Percentiles rank a stretch among this genome's conserved stretches.
These are phyloP conservation scores for Entelexis sorbosivorans DNA, from an alignment of 1,139 yeast genomes.

Conservation along the genomic window DNA sequence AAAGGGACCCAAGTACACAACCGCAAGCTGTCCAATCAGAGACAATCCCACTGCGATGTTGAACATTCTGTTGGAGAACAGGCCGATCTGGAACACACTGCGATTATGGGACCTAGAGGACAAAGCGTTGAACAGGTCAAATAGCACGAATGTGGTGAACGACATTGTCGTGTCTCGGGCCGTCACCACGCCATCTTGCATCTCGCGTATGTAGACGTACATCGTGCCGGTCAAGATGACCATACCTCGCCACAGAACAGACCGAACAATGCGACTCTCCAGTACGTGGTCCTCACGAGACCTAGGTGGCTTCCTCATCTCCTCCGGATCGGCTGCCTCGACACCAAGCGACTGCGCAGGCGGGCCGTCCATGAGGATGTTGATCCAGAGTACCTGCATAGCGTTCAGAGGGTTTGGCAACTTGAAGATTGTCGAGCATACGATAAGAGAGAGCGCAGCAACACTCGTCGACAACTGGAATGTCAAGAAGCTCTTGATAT, in stretches of 20 bases:
- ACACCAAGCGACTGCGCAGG: constrained; percentile 97
- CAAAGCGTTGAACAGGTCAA: constrained; percentile 91
- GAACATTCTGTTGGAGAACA: constrained; percentile 71
- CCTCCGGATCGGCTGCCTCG: constrained; percentile 91
- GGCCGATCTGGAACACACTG: constrained; percentile 68
- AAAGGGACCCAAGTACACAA: constrained; percentile 84
- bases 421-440: constrained; percentile 73
- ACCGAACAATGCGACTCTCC: constrained; percentile 52
- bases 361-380: constrained; percentile 97
- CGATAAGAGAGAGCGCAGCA: constrained; percentile 84
- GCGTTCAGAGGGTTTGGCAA: constrained; percentile 95
- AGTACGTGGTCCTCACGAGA: constrained; percentile 71
- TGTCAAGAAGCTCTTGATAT: constrained; percentile 85
- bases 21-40: constrained; percentile 81
- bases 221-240: constrained; percentile 70
- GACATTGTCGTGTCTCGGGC: constrained; percentile 98
- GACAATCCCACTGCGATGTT: constrained; percentile 88
- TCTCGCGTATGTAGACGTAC: constrained; percentile 71
- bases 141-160: constrained; percentile 87
- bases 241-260: constrained; percentile 63
- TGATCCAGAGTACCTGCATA: constrained; percentile 96
- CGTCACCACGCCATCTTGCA: constrained; percentile 70
- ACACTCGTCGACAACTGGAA: constrained; percentile 92
- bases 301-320: constrained; percentile 91
- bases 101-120: constrained; percentile 81